A percentile compares a stretch with the other conserved stretches of the same genome.
Conservation (phyloP, 2,329 filamentous ascomycete species). For the Colletotrichum tropicale region DNA sequence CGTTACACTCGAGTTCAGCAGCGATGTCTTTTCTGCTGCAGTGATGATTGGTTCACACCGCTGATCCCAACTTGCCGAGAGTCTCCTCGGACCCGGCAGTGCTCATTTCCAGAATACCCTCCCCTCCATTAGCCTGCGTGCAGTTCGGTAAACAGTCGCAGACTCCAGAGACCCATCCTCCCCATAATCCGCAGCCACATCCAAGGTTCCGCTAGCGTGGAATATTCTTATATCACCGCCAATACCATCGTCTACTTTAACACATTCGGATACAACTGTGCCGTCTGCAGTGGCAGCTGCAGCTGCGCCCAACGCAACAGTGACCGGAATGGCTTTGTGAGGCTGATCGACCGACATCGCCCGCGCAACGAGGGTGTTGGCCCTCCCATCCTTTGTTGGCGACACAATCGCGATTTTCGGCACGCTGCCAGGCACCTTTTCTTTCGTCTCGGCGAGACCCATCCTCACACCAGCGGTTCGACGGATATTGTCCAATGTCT, state of each 20-base stretch:
- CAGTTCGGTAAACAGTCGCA: conserved; percentile 51
- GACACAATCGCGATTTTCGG: conserved; percentile 68
- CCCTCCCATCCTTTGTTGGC: conserved; percentile 36
- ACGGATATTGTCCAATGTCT: conserved; percentile 60
- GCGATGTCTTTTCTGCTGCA: too few species aligned
- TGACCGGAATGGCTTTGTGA: conserved; percentile 61
- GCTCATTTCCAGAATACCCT: conserved; percentile 34
- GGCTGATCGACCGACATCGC: conserved; percentile 61
- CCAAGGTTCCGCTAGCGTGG: conserved; percentile 50
- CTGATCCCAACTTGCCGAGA: too few species aligned
- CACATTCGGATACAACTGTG: conserved; percentile 37
- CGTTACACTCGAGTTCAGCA: too few species aligned
- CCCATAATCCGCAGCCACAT: conserved; percentile 45
- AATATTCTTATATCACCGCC: conserved; percentile 41
- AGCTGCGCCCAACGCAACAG: conserved; percentile 53
- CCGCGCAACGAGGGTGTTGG: conserved; percentile 36
- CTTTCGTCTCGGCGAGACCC: conserved; percentile 53
- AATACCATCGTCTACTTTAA: conserved; percentile 22
- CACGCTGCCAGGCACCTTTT: conserved; percentile 55
- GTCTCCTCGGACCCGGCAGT: too few species aligned
- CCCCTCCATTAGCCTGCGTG: conserved; percentile 51
- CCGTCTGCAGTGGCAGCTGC: conserved; percentile 50
- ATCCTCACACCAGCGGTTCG: conserved; percentile 62
- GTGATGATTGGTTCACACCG: too few species aligned
- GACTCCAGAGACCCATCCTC: conserved; percentile 33